These are phyloP conservation scores for Cercospora janseana DNA, from an alignment of 2,329 filamentous ascomycete genomes.

Conservation along the genomic window DNA sequence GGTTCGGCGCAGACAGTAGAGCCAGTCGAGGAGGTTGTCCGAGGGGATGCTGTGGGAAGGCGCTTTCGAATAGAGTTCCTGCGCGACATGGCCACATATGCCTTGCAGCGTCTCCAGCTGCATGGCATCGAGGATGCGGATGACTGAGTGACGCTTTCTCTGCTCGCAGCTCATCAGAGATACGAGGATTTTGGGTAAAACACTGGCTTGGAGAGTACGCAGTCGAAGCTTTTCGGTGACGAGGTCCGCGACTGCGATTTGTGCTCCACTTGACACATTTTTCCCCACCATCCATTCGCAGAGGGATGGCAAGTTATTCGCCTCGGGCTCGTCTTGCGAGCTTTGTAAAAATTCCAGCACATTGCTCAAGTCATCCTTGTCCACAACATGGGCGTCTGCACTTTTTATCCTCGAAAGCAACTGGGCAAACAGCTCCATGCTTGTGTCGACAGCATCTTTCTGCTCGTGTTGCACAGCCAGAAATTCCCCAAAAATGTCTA, in stretches of 20 bases:
- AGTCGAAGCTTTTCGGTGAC: constrained; percentile 27
- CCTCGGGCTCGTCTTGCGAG: constrained; percentile 27
- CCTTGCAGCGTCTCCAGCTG: background rate
- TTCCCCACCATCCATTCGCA: constrained; percentile 25
- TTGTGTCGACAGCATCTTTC: constrained; percentile 20
- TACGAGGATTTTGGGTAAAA: constrained; percentile 15
- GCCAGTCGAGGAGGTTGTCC: constrained; percentile 11
- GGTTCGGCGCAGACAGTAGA: constrained; percentile 7
- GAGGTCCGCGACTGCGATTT: constrained; percentile 5
- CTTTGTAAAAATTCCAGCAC: constrained; percentile 29
- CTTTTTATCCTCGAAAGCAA: constrained; percentile 20
- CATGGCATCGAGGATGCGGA: constrained; percentile 18
- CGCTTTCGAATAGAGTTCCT: background rate
- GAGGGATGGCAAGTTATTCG: constrained; percentile 26
- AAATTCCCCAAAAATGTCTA: constrained; percentile 18
- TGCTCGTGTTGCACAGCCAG: constrained; percentile 14
- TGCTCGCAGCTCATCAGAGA: background rate
- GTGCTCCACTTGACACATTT: background rate
- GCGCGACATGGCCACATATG: background rate
- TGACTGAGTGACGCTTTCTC: background rate
- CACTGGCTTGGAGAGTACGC: constrained; percentile 15
- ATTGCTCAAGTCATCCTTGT: constrained; percentile 9
- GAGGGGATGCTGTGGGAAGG: background rate
- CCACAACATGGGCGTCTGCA: background rate
- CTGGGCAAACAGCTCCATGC: too few species aligned